phyloP scores from a whole-genome alignment of 257 asterid species.

The Solanum lycopersicoides region DNA sequence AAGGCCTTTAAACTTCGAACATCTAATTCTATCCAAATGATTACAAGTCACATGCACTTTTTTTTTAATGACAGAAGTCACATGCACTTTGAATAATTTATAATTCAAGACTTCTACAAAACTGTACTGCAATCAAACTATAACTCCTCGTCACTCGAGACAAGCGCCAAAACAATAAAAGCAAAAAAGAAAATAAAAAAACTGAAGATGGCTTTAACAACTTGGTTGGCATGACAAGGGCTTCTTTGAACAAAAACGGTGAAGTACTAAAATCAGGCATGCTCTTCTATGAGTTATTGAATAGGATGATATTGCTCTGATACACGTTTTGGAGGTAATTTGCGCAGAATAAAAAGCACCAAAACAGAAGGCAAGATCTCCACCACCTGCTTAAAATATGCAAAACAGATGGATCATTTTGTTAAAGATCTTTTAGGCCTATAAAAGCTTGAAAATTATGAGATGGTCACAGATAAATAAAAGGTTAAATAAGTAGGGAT shows the following conservation, averaged over 20 bases:
- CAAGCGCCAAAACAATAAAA: background rate
- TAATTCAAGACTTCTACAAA: background rate
- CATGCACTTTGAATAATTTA: background rate
- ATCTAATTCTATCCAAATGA: background rate
- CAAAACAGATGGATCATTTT: background rate
- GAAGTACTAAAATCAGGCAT: background rate
- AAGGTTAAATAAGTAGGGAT: background rate
- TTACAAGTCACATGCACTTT: background rate
- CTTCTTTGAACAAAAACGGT: background rate
- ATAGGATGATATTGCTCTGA: slow-evolving; percentile 63
- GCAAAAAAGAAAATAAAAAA: background rate
- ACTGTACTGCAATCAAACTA: background rate
- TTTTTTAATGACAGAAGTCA: no score
- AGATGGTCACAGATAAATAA: background rate
- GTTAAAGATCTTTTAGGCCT: background rate
- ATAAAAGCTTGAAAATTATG: background rate
- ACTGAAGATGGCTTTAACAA: background rate
- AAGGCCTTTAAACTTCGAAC: background rate
- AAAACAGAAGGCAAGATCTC: slow-evolving; percentile 67
- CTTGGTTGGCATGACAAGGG: background rate
- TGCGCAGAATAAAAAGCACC: slow-evolving; percentile 63
- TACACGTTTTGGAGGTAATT: slow-evolving; percentile 57
- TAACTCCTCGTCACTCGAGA: background rate
- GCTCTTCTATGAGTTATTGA: slow-evolving; percentile 3
- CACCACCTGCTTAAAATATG: slow-evolving; percentile 39